Conservation (phyloP, 768 basidiomycete genomes). For the Kwoniella bestiolae region DNA sequence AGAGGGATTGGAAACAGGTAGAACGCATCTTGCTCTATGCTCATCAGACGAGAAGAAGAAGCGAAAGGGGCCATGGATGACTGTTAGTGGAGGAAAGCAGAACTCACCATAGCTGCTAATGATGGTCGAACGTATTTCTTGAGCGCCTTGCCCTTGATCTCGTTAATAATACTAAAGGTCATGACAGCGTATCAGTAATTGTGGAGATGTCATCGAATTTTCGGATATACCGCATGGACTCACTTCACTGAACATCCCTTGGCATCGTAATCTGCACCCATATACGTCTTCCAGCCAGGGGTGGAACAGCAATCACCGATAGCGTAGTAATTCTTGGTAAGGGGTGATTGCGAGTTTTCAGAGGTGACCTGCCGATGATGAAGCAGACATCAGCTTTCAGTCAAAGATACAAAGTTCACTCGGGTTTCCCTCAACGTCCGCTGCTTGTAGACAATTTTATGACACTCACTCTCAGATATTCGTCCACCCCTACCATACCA, state of each 20-base stretch:
- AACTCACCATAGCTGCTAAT: conserved; percentile 76
- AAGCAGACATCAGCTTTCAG: background rate
- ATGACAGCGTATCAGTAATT: background rate
- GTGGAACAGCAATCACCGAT: conserved; percentile 42
- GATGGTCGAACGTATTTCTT: conserved; percentile 62
- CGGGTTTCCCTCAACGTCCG: too few relatives aligned
- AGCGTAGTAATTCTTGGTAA: conserved; percentile 41
- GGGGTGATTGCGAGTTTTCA: conserved; percentile 20
- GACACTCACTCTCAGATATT: conserved; percentile 32
- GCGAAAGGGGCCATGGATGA: too few relatives aligned
- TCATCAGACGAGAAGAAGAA: too few relatives aligned
- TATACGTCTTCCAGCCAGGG: conserved; percentile 36
- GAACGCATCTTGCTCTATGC: background rate
- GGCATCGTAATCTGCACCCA: conserved; percentile 32
- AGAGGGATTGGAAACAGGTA: background rate
- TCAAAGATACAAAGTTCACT: too few relatives aligned
- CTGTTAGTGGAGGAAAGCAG: too few relatives aligned
- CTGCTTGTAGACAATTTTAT: too few relatives aligned
- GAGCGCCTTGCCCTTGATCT: conserved; percentile 22
- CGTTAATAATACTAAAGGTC: conserved; percentile 17
- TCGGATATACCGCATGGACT: conserved; percentile 1
- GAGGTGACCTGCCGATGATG: conserved; percentile 39
- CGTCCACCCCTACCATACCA: conserved; percentile 40
- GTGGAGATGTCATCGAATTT: background rate
- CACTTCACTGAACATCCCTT: conserved; percentile 32